Percentiles rank a stretch among this genome's conserved stretches.
phyloP scores from a whole-genome alignment of 2,329 filamentous ascomycete species.

The Pseudocercospora cruenta region DNA sequence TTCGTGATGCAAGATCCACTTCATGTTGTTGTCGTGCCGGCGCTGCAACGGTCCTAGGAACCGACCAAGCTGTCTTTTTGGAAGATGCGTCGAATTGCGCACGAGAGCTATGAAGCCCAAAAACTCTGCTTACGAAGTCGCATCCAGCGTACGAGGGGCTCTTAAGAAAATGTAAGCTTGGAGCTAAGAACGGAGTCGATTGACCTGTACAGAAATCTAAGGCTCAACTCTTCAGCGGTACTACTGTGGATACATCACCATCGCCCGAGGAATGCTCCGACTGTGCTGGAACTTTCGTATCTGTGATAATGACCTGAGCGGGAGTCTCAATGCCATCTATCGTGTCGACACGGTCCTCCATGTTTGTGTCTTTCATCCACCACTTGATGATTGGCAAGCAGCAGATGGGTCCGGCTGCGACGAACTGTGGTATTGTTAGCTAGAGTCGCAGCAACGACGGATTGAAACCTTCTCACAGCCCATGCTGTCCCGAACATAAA shows the following conservation, averaged over 20 bases:
- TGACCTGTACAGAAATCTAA: not conserved
- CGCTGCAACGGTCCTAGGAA: not conserved
- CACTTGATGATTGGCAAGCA: slow-evolving; percentile 9
- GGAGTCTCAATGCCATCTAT: not conserved
- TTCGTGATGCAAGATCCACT: not conserved
- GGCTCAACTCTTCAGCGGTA: not conserved
- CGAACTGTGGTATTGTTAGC: slow-evolving; percentile 6
- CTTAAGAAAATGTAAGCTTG: too few species aligned
- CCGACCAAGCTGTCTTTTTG: not conserved
- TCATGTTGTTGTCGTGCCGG: not conserved
- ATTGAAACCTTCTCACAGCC: slow-evolving; percentile 5
- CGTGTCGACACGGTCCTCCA: slow-evolving; percentile 4
- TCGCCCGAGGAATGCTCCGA: slow-evolving; percentile 1
- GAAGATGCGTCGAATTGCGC: not conserved
- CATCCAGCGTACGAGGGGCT: too few species aligned
- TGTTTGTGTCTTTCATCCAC: slow-evolving; percentile 16
- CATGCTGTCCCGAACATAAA: slow-evolving; percentile 12
- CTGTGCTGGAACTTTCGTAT: not conserved
- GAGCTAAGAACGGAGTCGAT: not conserved
- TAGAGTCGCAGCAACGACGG: too few species aligned
- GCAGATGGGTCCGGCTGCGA: slow-evolving; percentile 10
- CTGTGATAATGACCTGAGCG: not conserved
- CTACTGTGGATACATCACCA: not conserved
- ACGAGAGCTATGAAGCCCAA: not conserved
- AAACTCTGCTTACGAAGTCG: too few species aligned